phyloP scores from a whole-genome alignment of 129 eudicot species.

The carrot (Daucus carota) region DNA sequence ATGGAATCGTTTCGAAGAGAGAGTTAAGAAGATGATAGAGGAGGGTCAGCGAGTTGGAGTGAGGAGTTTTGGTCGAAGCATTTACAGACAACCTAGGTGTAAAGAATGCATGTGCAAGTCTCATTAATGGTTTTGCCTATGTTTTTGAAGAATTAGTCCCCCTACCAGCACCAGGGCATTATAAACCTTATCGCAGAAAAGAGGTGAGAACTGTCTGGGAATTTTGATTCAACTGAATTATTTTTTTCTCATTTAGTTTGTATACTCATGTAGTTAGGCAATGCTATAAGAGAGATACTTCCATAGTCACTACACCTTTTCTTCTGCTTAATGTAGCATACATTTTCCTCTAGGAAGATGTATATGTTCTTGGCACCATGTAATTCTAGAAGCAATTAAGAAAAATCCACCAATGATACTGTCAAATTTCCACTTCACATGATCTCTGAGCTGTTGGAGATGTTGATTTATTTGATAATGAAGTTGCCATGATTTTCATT shows the following conservation, averaged over 20 bases:
- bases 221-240: not conserved
- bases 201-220: not conserved
- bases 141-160: not conserved
- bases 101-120: constrained; percentile 84
- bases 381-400: no score
- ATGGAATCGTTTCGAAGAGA: constrained; percentile 53
- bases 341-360: no score
- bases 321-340: no score
- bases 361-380: not conserved
- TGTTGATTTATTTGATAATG: no score
- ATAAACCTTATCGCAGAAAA: not conserved
- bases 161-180: not conserved
- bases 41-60: constrained; percentile 56
- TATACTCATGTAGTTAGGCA: no score
- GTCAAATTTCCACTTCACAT: not conserved
- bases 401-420: not conserved
- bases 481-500: not conserved
- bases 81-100: constrained; percentile 83
- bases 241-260: no score
- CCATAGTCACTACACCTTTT: not conserved
- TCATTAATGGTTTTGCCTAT: not conserved
- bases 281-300: not conserved
- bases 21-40: constrained; percentile 63
- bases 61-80: constrained; percentile 54
- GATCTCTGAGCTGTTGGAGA: not conserved